These are phyloP conservation scores for Pulveroboletus sp. DNA, from an alignment of 768 basidiomycete species.

Conservation along the genomic window DNA sequence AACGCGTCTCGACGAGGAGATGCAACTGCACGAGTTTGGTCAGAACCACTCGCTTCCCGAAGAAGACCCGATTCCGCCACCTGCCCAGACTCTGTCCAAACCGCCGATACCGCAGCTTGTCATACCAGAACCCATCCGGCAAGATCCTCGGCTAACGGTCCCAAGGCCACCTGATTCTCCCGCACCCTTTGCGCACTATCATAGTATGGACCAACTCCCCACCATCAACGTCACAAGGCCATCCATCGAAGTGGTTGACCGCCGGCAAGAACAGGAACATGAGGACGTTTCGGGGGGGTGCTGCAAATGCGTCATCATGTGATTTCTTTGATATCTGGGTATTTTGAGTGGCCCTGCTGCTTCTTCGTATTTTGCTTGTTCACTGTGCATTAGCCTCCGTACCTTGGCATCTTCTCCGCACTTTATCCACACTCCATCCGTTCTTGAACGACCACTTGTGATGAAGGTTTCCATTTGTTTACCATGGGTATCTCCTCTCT, in stretches of 20 bases:
- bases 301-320: constrained; percentile 87
- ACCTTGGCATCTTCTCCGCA: constrained; percentile 5
- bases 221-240: constrained; percentile 30
- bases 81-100: constrained; percentile 1
- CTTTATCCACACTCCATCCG: constrained; percentile 1
- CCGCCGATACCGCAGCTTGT: constrained; percentile 23
- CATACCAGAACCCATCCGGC: constrained; percentile 29
- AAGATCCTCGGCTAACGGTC: constrained; percentile 11
- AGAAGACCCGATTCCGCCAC: neutral
- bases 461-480: constrained; percentile 11
- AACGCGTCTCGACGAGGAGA: constrained; percentile 42
- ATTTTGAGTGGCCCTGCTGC: constrained; percentile 24
- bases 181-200: constrained; percentile 64
- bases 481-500: constrained; percentile 18
- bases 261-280: constrained; percentile 28
- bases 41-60: constrained; percentile 19
- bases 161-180: constrained; percentile 47
- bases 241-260: constrained; percentile 27
- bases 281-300: constrained; percentile 56
- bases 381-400: constrained; percentile 14
- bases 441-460: constrained; percentile 18
- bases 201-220: constrained; percentile 26
- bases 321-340: constrained; percentile 34
- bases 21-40: constrained; percentile 71
- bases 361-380: constrained; percentile 22